Percentiles rank a stretch among this genome's conserved stretches.
phyloP scores from a whole-genome alignment of 805 yeast genomes.

The Barnettozyma siamensis region DNA sequence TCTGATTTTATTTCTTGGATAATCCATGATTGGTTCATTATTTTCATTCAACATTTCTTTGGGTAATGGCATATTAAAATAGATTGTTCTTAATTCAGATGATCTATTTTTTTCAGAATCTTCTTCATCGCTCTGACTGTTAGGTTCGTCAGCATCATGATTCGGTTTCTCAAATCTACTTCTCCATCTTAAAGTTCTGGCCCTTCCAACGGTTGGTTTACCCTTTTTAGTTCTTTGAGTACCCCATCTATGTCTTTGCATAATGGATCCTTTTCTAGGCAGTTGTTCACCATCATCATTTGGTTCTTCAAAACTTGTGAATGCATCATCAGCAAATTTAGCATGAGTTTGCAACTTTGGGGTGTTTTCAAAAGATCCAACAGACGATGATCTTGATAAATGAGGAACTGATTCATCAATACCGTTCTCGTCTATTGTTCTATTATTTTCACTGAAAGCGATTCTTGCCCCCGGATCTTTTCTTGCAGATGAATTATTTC shows the following conservation, averaged over 20 bases:
- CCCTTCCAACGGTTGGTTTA: conserved; percentile 51
- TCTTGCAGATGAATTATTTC: conserved; percentile 13
- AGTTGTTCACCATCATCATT: conserved; percentile 18
- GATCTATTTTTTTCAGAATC: conserved; percentile 31
- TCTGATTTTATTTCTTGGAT: conserved; percentile 66
- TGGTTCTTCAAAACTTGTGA: neutral
- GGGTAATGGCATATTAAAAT: conserved; percentile 11
- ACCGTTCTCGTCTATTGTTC: conserved; percentile 13
- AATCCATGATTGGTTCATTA: conserved; percentile 7
- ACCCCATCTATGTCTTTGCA: conserved; percentile 86
- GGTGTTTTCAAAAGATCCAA: conserved; percentile 21
- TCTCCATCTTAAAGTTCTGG: conserved; percentile 55
- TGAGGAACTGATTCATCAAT: conserved; percentile 6
- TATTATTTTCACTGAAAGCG: conserved; percentile 19
- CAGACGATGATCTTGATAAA: conserved; percentile 16
- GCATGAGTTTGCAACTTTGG: conserved; percentile 22
- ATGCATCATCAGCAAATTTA: conserved; percentile 17
- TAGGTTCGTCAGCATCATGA: conserved; percentile 25
- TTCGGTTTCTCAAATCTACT: conserved; percentile 27
- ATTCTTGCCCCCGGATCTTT: conserved; percentile 19
- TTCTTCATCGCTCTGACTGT: conserved; percentile 26
- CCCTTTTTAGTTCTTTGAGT: conserved; percentile 77
- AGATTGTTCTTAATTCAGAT: conserved; percentile 25
- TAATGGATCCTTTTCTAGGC: conserved; percentile 40
- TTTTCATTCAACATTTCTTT: conserved; percentile 8